A percentile compares a stretch with the other conserved stretches of the same genome.
Conservation (phyloP, 306 rosid species). For the Mimosa pudica region DNA sequence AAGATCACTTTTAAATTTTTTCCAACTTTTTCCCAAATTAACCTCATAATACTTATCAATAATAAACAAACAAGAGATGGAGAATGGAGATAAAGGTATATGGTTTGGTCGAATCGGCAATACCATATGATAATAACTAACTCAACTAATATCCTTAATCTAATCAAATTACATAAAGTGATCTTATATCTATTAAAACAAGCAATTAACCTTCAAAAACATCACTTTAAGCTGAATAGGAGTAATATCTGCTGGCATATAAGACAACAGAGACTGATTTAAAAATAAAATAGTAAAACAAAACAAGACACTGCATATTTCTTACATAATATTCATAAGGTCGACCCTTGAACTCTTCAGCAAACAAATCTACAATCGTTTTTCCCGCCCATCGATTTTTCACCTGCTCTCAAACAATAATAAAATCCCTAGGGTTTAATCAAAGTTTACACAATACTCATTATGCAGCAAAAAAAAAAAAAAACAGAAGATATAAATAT, state of each 20-base stretch:
- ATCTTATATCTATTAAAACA: background rate
- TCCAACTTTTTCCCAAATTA: no score
- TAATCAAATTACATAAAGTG: no score
- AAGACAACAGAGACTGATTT: background rate
- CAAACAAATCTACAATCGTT: constrained; percentile 80
- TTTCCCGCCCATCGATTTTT: constrained; percentile 93
- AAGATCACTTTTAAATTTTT: no score
- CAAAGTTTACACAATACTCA: constrained; percentile 25
- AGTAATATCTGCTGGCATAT: background rate
- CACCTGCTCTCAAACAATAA: constrained; percentile 54
- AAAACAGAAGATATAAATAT: background rate
- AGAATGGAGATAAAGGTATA: no score
- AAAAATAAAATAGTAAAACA: background rate
- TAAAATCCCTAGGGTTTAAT: constrained; percentile 40
- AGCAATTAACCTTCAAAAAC: background rate
- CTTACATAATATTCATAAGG: constrained; percentile 82
- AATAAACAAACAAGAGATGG: no score
- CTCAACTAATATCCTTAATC: no score
- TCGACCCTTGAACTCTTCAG: constrained; percentile 93
- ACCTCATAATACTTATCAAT: no score
- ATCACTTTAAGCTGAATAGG: background rate
- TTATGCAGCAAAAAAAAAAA: background rate
- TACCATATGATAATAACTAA: no score
- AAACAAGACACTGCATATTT: background rate
- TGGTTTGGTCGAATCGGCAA: no score